Evolutionary conservation across 306 rosid genomes (phyloP).

Genomic region (Gynostemma pentaphyllum): DNA sequence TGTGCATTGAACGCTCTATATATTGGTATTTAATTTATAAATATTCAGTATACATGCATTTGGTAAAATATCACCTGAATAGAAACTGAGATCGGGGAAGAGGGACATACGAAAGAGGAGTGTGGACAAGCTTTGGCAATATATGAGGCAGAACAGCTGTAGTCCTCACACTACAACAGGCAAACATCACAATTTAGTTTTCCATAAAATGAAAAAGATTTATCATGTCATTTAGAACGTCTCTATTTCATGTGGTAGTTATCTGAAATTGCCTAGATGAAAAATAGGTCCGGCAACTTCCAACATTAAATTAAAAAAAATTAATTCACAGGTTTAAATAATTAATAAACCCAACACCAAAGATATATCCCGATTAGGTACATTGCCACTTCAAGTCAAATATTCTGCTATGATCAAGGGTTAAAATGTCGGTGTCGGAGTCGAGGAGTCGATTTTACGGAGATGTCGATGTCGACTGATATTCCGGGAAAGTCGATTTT

Average conservation of each 20-base stretch:
- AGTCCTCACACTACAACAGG: slow-evolving; percentile 63
- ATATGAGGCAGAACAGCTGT: slow-evolving; percentile 90
- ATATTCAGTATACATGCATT: not conserved
- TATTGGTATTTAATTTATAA: not conserved
- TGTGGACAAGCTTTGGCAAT: slow-evolving; percentile 85
- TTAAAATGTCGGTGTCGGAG: too few species aligned
- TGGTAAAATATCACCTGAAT: slow-evolving; percentile 1
- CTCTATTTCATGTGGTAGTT: not conserved
- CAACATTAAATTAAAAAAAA: not conserved
- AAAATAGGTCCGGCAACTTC: not conserved
- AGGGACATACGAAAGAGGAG: slow-evolving; percentile 71
- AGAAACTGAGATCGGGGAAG: slow-evolving; percentile 9
- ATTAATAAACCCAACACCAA: not conserved
- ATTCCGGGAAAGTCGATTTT: too few species aligned
- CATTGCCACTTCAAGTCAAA: not conserved
- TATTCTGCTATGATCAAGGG: not conserved
- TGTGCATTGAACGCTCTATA: slow-evolving; percentile 89
- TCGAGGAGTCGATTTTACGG: too few species aligned
- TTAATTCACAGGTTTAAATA: too few species aligned
- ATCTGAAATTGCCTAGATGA: not conserved
- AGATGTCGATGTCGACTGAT: too few species aligned
- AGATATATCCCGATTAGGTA: not conserved
- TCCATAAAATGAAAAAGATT: not conserved
- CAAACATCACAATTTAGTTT: slow-evolving; percentile 17
- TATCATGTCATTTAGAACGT: not conserved